Evolutionary conservation across 2,329 filamentous ascomycete genomes (phyloP).

Genomic region (Microdochium paspali): DNA sequence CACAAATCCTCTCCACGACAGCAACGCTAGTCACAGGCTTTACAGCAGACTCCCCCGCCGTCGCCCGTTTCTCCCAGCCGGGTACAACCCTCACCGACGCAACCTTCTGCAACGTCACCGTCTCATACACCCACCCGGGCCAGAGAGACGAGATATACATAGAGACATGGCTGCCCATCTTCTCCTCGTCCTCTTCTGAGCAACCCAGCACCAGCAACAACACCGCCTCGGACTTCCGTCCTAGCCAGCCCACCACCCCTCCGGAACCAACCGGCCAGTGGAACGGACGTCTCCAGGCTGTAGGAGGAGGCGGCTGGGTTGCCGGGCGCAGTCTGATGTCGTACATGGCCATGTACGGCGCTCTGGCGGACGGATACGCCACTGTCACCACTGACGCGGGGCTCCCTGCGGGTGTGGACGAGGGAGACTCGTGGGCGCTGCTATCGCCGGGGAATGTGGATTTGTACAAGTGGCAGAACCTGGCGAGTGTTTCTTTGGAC

Average conservation of each 20-base stretch:
- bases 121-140: slow-evolving; percentile 5
- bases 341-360: slow-evolving; percentile 9
- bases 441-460: slow-evolving; percentile 14
- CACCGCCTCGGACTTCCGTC: background rate
- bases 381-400: slow-evolving; percentile 17
- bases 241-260: background rate
- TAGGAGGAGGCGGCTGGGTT: slow-evolving; percentile 19
- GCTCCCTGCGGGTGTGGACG: background rate
- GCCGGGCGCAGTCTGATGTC: slow-evolving; percentile 12
- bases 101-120: slow-evolving; percentile 6
- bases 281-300: slow-evolving; percentile 18
- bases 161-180: slow-evolving; percentile 4
- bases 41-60: background rate
- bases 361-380: slow-evolving; percentile 14
- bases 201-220: background rate
- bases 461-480: slow-evolving; percentile 13
- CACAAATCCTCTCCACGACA: background rate
- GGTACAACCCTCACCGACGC: background rate
- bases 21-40: background rate
- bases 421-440: slow-evolving; percentile 5
- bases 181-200: background rate
- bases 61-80: background rate
- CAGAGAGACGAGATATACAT: slow-evolving; percentile 4
- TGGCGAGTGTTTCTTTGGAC: slow-evolving; percentile 14
- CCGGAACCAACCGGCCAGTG: slow-evolving; percentile 7